phyloP scores from a whole-genome alignment of 2,329 filamentous ascomycete genomes.

The Periconia sp. region DNA sequence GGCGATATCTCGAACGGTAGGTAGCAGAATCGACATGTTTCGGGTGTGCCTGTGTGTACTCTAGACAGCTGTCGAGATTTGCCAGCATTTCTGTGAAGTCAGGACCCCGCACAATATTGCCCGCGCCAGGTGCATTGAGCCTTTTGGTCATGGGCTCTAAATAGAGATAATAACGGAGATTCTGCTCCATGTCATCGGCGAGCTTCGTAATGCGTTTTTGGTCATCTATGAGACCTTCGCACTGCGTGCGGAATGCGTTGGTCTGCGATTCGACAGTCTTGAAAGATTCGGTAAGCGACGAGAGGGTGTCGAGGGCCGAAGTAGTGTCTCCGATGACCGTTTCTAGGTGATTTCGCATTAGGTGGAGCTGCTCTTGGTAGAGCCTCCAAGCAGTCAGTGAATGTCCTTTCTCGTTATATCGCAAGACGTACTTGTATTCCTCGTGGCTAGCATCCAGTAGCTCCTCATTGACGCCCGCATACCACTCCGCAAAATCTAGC shows the following conservation, averaged over 20 bases:
- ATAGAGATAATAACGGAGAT: slow-evolving; percentile 93
- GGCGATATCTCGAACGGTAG: slow-evolving; percentile 85
- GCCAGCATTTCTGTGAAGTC: slow-evolving; percentile 88
- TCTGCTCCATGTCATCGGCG: slow-evolving; percentile 83
- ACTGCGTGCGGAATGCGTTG: slow-evolving; percentile 89
- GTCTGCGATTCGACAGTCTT: slow-evolving; percentile 87
- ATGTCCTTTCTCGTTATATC: neutral
- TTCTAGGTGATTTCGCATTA: slow-evolving; percentile 83
- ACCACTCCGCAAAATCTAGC: slow-evolving; percentile 65
- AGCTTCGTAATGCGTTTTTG: slow-evolving; percentile 80
- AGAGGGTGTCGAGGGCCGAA: slow-evolving; percentile 75
- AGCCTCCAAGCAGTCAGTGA: slow-evolving; percentile 55
- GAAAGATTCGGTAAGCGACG: slow-evolving; percentile 84
- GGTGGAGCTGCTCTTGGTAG: slow-evolving; percentile 80
- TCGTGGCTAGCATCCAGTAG: slow-evolving; percentile 83
- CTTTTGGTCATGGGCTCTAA: slow-evolving; percentile 88
- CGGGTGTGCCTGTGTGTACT: slow-evolving; percentile 87
- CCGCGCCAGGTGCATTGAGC: slow-evolving; percentile 89
- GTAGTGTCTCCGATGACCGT: slow-evolving; percentile 79
- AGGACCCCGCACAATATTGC: slow-evolving; percentile 80
- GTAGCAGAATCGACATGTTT: slow-evolving; percentile 85
- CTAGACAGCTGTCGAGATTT: slow-evolving; percentile 87
- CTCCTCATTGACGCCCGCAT: slow-evolving; percentile 65
- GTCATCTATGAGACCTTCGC: slow-evolving; percentile 83
- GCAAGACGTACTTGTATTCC: slow-evolving; percentile 73